These are phyloP conservation scores for Fraxinus paxiana DNA, from an alignment of 305 asterid species.

Conservation along the genomic window DNA sequence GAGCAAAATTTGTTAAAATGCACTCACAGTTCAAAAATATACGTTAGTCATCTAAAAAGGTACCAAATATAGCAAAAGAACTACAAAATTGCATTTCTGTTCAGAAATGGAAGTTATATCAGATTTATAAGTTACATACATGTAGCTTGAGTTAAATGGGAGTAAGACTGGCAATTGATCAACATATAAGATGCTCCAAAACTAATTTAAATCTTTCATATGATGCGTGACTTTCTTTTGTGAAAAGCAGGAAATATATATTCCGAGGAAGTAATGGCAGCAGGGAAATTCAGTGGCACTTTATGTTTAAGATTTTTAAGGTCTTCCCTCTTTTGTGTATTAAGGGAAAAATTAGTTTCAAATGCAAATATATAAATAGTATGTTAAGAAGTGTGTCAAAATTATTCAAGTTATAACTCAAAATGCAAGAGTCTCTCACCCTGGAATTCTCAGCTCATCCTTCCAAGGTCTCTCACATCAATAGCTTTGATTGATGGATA, in stretches of 20 bases:
- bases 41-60: not conserved
- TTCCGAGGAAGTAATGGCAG: not conserved
- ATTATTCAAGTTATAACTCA: not conserved
- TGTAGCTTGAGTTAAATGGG: not conserved
- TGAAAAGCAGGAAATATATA: not conserved
- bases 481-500: not conserved
- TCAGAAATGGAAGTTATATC: not conserved
- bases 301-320: not conserved
- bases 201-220: not conserved
- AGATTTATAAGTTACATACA: not conserved
- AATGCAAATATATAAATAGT: not conserved
- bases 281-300: not conserved
- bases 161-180: not conserved
- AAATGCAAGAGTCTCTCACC: not conserved
- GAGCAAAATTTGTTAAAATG: not conserved
- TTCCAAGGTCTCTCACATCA: not conserved
- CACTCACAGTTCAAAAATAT: not conserved
- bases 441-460: constrained; percentile 1
- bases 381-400: not conserved
- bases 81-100: not conserved
- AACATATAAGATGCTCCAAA: not conserved
- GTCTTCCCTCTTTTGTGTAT: not conserved
- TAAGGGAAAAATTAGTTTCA: not conserved
- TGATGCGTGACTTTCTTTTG: not conserved
- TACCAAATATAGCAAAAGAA: not conserved